A percentile compares a stretch with the other conserved stretches of the same genome.
Conservation (phyloP, 1,139 yeast genomes). For the Geotrichum citri-aurantii region DNA sequence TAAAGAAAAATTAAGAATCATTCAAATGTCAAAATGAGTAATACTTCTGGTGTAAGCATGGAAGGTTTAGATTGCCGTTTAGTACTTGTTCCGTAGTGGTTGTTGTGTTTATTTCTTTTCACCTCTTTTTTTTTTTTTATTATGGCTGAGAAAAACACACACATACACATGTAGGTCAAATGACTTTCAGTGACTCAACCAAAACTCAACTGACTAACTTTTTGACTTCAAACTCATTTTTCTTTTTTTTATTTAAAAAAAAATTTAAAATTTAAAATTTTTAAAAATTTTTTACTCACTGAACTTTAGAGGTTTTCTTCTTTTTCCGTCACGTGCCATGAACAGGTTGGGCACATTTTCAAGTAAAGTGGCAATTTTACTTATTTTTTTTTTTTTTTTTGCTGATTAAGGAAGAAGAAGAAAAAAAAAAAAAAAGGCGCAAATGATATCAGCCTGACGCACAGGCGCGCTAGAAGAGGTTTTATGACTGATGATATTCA, state of each 20-base stretch:
- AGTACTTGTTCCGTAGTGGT: background rate
- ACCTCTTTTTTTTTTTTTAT: background rate
- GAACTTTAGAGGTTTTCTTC: no score
- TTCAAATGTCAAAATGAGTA: background rate
- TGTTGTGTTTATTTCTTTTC: no score
- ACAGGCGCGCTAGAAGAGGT: no score
- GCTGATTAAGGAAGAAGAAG: no score
- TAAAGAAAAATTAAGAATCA: background rate
- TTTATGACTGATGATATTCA: no score
- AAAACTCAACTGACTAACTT: background rate
- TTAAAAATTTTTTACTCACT: no score
- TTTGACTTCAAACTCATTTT: no score
- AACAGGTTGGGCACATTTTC: no score
- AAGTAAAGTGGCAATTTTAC: background rate
- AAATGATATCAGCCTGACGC: no score
- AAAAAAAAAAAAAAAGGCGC: background rate
- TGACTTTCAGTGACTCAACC: background rate
- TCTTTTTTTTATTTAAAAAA: no score
- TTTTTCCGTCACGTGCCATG: background rate
- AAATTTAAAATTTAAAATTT: no score
- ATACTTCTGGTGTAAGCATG: background rate
- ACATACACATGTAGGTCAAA: background rate
- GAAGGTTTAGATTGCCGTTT: background rate
- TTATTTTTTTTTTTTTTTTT: background rate
- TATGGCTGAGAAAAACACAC: no score